Base-by-base conservation (phyloP, 2,329 filamentous ascomycete species). In the Byssochlamys sp. region DNA sequence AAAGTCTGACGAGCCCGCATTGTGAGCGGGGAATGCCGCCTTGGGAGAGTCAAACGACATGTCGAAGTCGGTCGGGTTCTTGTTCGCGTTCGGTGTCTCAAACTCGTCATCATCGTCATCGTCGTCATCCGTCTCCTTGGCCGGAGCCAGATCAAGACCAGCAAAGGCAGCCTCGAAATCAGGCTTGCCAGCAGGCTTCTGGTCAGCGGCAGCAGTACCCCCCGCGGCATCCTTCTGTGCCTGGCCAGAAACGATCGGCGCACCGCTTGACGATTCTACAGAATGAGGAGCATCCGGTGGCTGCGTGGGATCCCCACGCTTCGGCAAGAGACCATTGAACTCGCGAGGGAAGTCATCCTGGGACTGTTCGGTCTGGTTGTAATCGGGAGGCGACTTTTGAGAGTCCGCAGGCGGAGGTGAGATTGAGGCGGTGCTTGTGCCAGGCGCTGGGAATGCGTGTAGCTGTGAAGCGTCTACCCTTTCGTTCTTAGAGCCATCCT, bases 321-420 rank as follows among this genome's bases (percentile, higher is more conserved):
- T 69, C 0, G 75, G 73, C 29, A 77, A 58, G 14, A 78, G 66
- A 5, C 73, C 74, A 55, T 69, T 67, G 51, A 71, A 76, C 57
- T 75, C 69, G 24, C 69, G 69, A 7, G 72, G 71, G 28, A 73
- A 64, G 29, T 70, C 64, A 19, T 62, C 66, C 2, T 61, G 58
- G 4, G 63, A 65, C 29, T 69, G 59, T 29, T 67, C 63, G 4
- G 64, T 61, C 28, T 64, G 58, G 10, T 71, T 69, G 63, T 77
- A 77, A 6, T 61, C 71, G 10, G 74, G 74, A 28, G 85, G 85
- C 4, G 84, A 83, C 14, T 74, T 73, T 65, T 87, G 82, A 48
- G 81, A 80, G 58, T 77, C 76, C 1, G 80, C 73, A 7, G 84
- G 80, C 39, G 85, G 76, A 25, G 73, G 72, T 53, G 68, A 67